Conservation (phyloP, 2,329 filamentous ascomycete genomes). For the Colletotrichum euphorbiae region DNA sequence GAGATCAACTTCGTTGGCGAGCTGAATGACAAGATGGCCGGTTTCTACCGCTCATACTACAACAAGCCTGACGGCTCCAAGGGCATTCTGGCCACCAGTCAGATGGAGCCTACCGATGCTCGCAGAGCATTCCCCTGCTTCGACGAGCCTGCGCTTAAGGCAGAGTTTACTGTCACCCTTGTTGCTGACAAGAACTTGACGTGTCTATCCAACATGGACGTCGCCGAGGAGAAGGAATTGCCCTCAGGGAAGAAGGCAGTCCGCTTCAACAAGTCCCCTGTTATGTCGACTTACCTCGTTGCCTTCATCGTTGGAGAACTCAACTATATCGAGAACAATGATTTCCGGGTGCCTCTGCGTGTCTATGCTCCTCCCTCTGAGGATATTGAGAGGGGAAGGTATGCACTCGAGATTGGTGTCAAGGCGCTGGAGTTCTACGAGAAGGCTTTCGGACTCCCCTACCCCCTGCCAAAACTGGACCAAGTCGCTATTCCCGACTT, state of each 20-base stretch:
- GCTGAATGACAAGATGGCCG: constrained; percentile 95
- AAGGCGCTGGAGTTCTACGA: constrained; percentile 95
- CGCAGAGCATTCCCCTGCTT: constrained; percentile 95
- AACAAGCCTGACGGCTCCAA: constrained; percentile 83
- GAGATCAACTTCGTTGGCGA: constrained; percentile 75
- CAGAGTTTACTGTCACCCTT: constrained; percentile 90
- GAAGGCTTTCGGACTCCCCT: constrained; percentile 89
- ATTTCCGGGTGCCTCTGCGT: constrained; percentile 90
- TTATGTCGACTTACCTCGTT: constrained; percentile 96
- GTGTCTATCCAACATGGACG: constrained; percentile 97
- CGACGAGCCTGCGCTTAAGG: constrained; percentile 94
- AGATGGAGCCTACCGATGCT: constrained; percentile 97
- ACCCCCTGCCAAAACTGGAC: constrained; percentile 93
- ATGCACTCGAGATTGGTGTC: constrained; percentile 90
- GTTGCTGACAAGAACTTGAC: constrained; percentile 91
- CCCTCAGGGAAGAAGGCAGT: constrained; percentile 76
- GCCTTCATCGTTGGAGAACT: constrained; percentile 95
- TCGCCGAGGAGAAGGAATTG: constrained; percentile 75
- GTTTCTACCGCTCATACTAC: constrained; percentile 96
- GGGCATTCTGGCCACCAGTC: constrained; percentile 87
- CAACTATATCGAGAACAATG: constrained; percentile 91
- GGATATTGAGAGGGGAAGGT: constrained; percentile 89
- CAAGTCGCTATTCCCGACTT: constrained; percentile 98
- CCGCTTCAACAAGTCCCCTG: constrained; percentile 89
- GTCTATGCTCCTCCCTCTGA: constrained; percentile 94